Conservation (phyloP, 257 asterid genomes). For the Vinca minor region DNA sequence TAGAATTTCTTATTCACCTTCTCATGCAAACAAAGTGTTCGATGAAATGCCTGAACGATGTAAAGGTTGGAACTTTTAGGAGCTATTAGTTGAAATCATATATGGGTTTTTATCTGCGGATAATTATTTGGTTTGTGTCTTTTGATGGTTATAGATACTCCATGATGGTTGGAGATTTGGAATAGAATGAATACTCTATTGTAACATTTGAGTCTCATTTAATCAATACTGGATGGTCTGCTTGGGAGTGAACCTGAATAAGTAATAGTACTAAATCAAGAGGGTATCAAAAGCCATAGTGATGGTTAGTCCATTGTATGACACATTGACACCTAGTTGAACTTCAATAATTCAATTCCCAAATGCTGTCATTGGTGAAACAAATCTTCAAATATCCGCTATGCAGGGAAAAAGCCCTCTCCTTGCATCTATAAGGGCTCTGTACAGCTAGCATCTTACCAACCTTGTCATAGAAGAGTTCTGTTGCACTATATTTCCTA, state of each 20-base stretch:
- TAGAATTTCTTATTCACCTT: background rate
- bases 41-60: slow-evolving; percentile 1
- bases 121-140: background rate
- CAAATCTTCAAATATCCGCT: background rate
- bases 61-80: no score
- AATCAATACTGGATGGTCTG: background rate
- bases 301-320: background rate
- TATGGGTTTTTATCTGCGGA: background rate
- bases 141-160: background rate
- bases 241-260: background rate
- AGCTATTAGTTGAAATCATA: no score
- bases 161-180: background rate
- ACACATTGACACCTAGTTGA: background rate
- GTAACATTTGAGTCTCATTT: background rate
- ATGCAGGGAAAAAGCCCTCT: background rate
- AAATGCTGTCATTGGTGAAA: background rate
- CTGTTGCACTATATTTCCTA: background rate
- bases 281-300: background rate
- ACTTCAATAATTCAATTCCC: background rate
- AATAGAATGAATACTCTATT: background rate
- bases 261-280: background rate
- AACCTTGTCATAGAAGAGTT: background rate
- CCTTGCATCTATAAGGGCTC: background rate
- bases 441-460: background rate
- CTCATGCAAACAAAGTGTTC: slow-evolving; percentile 2